Percentiles rank a stretch among this genome's conserved stretches.
Evolutionary conservation across 495 filamentous ascomycete genomes (phyloP).

Genomic region (Neurospora sp.): DNA sequence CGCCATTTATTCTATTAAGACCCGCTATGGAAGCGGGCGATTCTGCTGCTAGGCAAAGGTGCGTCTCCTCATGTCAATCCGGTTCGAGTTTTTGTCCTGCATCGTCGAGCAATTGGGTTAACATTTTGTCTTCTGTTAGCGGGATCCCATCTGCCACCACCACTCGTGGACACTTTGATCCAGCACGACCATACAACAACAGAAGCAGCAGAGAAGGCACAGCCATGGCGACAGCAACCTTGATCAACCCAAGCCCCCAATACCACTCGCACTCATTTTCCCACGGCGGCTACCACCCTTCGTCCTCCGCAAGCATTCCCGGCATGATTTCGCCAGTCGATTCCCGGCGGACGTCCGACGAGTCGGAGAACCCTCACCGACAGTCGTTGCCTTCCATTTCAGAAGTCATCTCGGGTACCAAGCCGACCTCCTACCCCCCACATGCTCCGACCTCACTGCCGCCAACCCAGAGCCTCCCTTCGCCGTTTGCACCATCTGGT

Average conservation of each 20-base stretch:
- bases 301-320: conserved; percentile 25
- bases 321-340: conserved; percentile 39
- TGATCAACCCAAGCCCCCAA: conserved; percentile 35
- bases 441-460: conserved; percentile 21
- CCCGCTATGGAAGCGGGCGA: conserved; percentile 46
- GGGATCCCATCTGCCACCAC: conserved; percentile 21
- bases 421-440: conserved; percentile 26
- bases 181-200: conserved; percentile 20
- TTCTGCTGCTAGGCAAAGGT: conserved; percentile 41
- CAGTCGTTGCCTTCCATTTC: conserved; percentile 41
- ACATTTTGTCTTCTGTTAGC: conserved; percentile 12
- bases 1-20: conserved; percentile 6
- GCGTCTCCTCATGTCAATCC: conserved; percentile 16
- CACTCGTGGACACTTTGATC: conserved; percentile 23
- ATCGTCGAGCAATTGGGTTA: conserved; percentile 3
- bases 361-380: conserved; percentile 28
- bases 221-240: conserved; percentile 37
- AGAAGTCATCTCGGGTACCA: conserved; percentile 35
- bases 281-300: conserved; percentile 28
- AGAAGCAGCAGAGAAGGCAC: conserved; percentile 28
- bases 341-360: conserved; percentile 31
- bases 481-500: conserved; percentile 20
- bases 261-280: conserved; percentile 22
- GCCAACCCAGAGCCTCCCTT: conserved; percentile 18
- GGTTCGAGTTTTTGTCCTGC: neutral